Evolutionary conservation across 2,329 filamentous ascomycete species (phyloP).

Genomic region (Trichophyton equinum): DNA sequence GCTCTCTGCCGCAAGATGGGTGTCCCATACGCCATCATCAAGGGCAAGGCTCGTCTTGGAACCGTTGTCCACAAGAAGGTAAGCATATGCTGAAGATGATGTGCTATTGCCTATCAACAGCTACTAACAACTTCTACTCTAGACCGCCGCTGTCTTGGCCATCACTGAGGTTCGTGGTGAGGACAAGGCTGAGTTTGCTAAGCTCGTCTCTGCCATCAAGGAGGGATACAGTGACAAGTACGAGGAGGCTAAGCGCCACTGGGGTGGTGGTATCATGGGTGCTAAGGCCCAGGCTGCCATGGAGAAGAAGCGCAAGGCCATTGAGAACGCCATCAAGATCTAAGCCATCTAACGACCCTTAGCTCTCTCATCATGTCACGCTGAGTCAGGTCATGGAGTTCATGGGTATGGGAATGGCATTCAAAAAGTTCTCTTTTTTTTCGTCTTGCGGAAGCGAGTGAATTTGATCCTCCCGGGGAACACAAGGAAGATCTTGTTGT

Average conservation of each 20-base stretch:
- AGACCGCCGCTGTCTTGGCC: constrained; percentile 93
- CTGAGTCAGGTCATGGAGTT: background rate
- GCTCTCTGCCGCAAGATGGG: constrained; percentile 99
- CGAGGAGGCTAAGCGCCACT: constrained; percentile 81
- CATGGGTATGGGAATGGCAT: background rate
- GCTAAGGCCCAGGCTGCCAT: constrained; percentile 70
- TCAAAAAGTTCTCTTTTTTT: background rate
- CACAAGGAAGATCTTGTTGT: background rate
- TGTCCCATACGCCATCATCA: constrained; percentile 96
- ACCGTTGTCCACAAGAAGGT: constrained; percentile 99
- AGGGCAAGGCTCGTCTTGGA: constrained; percentile 98
- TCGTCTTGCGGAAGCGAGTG: background rate
- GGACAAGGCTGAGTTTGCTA: constrained; percentile 96
- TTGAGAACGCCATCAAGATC: constrained; percentile 95
- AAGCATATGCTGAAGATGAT: constrained; percentile 16
- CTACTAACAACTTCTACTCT: constrained; percentile 18
- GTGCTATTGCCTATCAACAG: background rate
- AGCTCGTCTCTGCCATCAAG: constrained; percentile 93
- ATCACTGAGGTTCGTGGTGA: constrained; percentile 93
- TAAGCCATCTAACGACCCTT: constrained; percentile 39
- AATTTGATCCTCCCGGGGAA: background rate
- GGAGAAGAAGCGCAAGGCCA: constrained; percentile 86
- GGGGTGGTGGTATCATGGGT: constrained; percentile 99
- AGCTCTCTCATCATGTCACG: background rate
- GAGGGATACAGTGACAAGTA: constrained; percentile 95